Evolutionary conservation across 768 basidiomycete genomes (phyloP), one percentile per base, ranked within the genome.

Genomic region (Mycena vulgaris): DNA sequence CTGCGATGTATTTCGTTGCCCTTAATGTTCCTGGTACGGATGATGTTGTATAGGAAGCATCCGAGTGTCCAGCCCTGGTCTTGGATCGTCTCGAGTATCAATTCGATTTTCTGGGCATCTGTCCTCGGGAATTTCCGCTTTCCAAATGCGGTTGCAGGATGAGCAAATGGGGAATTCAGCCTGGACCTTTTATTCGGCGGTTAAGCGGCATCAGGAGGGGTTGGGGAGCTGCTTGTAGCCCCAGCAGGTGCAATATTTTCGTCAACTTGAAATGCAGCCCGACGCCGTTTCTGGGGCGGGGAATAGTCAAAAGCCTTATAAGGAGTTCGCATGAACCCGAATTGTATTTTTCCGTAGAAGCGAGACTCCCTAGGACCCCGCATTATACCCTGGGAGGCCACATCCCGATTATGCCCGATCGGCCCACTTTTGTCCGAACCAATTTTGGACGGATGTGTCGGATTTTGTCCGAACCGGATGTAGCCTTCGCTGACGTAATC

Each of bases 31-130:
- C 47, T 49, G 7, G 35, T 49, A 0, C 48, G 33, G 30, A 66
- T 58, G 2, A 58, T 19, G 17, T 58, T 57, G 56, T 58, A 66
- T 19, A 66, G 31, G 35, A 66, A 66, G 37, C 35, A 59, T 13
- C 33, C 45, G 21, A 66, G 30, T n/a, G 56, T 21, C 65, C 65
- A 66, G 33, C 42, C 42, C 57, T 59, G 65, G 2, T 0, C 57
- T 13, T 66, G 25, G 17, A 66, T 66, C 11, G 55, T 19, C 3
- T 2, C n/a, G 2, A 66, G 57, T 42, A 66, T 52, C 6, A 23
- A 8, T 3, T 66, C 65, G 33, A 66, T 51, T 37, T 66, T 66
- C 42, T 66, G 65, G 1, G 56, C 10, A 52, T 49, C 37, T 16
- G 65, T 57, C 2, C 65, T 57, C 10, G 37, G 65, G 11, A 57